Base-by-base conservation (phyloP, 306 rosid species). In the Dryas drummondii region DNA sequence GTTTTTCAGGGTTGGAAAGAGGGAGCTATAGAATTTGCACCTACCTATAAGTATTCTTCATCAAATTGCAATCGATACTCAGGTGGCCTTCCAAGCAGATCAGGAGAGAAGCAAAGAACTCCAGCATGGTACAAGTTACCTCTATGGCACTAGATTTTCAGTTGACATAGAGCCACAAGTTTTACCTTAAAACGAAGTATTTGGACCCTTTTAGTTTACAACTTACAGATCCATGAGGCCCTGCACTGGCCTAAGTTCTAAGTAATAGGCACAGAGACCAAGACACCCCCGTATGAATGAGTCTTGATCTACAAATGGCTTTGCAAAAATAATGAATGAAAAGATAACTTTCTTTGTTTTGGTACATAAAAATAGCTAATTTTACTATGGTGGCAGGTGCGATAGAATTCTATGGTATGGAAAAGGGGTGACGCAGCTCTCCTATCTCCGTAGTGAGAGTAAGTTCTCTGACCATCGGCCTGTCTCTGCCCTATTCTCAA, bases 381-480 rank as follows among this genome's bases (percentile, higher is more conserved):
- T 45, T 56, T 53, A 66, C 66, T 9, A 75, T 74, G 37, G 56
- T 53, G 51, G 77, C 88, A 91, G 99, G 99, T 94, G 99, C 78
- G 99, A 94, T 50, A 72, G 97, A 83, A 92, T 94, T 73, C 77
- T 91, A 10, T 94, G 99, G 99, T 88, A 82, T 71, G 99, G 99
- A 58, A 94, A 90, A 86, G 97, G 96, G 58, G 87, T 88, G 62
- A 90, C 85, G 50, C 96, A 91, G 86, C 88, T 92, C 72, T 84
- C 94, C 41, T 94, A 94, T 84, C 75, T 91, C 65, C 86, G 99
- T 47, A 86, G 92, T 65, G 99, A 94, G 75, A 94, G 91, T 76
- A 94, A 90, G 82, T 94, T 94, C 78, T 94, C 99, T 16, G 99
- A 94, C 68, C 99, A 94, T 83, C 88, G 99, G 5, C 99, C 99